Percentiles rank a stretch among this genome's conserved stretches.
These are phyloP conservation scores for Sclerotinia nivalis DNA, from an alignment of 2,329 filamentous ascomycete species.

Conservation along the genomic window DNA sequence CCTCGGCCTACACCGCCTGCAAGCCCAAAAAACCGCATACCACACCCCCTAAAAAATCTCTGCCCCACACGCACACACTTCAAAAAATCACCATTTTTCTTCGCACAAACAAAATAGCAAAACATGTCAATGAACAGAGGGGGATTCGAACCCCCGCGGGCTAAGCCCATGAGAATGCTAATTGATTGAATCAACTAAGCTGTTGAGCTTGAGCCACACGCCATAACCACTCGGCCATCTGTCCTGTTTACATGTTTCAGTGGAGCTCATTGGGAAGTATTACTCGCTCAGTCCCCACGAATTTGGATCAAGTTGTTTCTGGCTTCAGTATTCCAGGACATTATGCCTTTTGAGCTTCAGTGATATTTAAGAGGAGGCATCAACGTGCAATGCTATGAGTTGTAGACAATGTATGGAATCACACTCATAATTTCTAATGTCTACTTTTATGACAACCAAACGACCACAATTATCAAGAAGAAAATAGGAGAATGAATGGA, in stretches of 20 bases:
- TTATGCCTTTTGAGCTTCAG: neutral
- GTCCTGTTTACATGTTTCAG: neutral
- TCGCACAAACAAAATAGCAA: neutral
- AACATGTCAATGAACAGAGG: conserved; percentile 7
- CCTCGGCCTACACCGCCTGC: neutral
- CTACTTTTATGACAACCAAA: neutral
- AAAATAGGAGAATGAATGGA: neutral
- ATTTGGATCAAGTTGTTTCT: neutral
- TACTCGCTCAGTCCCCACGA: accelerated
- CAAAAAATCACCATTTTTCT: neutral
- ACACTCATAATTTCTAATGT: neutral
- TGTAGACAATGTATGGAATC: neutral
- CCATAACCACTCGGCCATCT: conserved; percentile 26
- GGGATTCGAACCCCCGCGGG: conserved; percentile 25
- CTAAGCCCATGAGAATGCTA: conserved; percentile 24
- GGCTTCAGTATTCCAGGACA: neutral
- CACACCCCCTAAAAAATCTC: neutral
- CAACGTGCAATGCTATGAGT: neutral
- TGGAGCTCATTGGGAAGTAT: neutral
- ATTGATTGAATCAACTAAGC: conserved; percentile 17
- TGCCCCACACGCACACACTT: neutral
- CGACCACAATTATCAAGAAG: no score
- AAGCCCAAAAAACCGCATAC: neutral
- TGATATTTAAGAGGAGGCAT: neutral
- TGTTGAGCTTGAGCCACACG: conserved; percentile 24